Evolutionary conservation across 2,329 filamentous ascomycete species (phyloP).

Genomic region (Fusarium mundagurra): DNA sequence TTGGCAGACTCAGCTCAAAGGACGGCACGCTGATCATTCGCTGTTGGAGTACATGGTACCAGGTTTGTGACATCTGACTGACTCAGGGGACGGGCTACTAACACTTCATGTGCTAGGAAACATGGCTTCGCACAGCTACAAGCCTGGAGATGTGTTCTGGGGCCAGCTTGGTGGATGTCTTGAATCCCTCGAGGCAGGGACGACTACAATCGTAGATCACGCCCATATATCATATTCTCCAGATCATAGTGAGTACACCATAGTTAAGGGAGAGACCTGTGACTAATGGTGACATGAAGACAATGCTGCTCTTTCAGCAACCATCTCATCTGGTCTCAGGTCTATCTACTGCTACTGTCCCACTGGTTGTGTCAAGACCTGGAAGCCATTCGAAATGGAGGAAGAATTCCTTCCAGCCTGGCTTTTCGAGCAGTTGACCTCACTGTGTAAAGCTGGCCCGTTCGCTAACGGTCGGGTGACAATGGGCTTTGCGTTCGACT

Average conservation of each 20-base stretch:
- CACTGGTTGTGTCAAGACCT: background rate
- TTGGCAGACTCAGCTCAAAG: slow-evolving; percentile 16
- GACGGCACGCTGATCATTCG: background rate
- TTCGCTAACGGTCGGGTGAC: background rate
- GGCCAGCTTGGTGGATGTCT: slow-evolving; percentile 10
- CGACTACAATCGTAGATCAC: background rate
- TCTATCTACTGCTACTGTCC: slow-evolving; percentile 13
- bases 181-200: slow-evolving; percentile 2
- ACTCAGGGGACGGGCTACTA: rapidly evolving
- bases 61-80: background rate
- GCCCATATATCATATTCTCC: slow-evolving; percentile 8
- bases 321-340: slow-evolving; percentile 1
- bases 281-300: background rate
- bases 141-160: slow-evolving; percentile 2
- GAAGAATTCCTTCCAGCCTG: background rate
- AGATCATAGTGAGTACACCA: background rate
- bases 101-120: background rate
- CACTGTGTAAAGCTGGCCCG: background rate
- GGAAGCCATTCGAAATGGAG: slow-evolving; percentile 1
- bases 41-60: slow-evolving; percentile 4
- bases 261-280: no score
- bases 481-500: slow-evolving; percentile 15
- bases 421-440: background rate
- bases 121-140: slow-evolving; percentile 5
- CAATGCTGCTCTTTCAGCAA: background rate